Evolutionary conservation across 2,329 filamentous ascomycete genomes (phyloP).

Genomic region (Sclerotinia nivalis): DNA sequence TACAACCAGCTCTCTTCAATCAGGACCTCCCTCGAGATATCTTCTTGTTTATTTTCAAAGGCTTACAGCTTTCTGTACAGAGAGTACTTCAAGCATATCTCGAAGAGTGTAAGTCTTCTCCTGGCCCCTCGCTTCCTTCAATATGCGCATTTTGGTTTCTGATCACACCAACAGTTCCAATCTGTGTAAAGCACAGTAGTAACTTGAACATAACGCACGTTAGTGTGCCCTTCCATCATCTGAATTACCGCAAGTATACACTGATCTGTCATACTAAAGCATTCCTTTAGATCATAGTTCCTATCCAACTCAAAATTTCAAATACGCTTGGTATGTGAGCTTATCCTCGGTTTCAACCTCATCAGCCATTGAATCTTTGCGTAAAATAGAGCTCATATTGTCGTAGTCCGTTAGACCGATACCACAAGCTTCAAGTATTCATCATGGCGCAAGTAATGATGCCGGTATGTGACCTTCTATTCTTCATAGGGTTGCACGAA

Average conservation of each 20-base stretch:
- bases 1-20: not conserved
- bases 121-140: not conserved
- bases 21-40: not conserved
- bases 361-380: not conserved
- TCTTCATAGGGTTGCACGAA: not conserved
- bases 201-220: not conserved
- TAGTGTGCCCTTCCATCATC: no score
- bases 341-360: not conserved
- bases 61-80: not conserved
- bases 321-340: not conserved
- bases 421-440: not conserved
- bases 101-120: not conserved
- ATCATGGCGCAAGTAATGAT: conserved; percentile 18
- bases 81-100: not conserved
- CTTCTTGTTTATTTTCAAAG: not conserved
- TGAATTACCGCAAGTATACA: not conserved
- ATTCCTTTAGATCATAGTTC: not conserved
- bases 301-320: not conserved
- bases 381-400: not conserved
- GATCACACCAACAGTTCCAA: not conserved
- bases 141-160: not conserved
- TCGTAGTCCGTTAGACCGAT: not conserved
- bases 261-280: not conserved
- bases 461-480: conserved; percentile 5
- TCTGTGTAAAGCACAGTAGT: not conserved